Evolutionary conservation across 495 filamentous ascomycete genomes (phyloP).

Genomic region (Aspergillus conjunctus): DNA sequence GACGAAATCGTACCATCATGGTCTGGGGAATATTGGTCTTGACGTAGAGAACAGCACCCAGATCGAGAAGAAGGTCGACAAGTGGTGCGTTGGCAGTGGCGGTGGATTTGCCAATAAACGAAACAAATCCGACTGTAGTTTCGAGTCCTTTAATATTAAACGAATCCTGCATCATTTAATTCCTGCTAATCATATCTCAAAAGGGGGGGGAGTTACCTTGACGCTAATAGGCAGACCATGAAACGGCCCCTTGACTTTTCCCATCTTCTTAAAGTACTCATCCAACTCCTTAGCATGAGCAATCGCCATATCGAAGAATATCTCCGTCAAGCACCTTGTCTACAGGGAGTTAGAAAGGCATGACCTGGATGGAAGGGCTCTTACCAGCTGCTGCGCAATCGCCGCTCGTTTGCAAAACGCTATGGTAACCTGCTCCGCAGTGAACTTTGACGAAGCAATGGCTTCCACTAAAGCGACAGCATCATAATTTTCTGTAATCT

Average conservation of each 20-base stretch:
- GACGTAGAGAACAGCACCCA: slow-evolving; percentile 55
- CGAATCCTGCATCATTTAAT: not conserved
- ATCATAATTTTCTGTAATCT: slow-evolving; percentile 54
- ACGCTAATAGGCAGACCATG: slow-evolving; percentile 65
- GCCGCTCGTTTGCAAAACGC: slow-evolving; percentile 54
- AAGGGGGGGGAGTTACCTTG: slow-evolving; percentile 48
- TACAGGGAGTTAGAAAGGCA: slow-evolving; percentile 4
- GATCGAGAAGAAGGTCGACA: slow-evolving; percentile 30
- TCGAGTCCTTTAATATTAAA: slow-evolving; percentile 54
- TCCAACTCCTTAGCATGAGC: slow-evolving; percentile 48
- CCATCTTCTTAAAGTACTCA: slow-evolving; percentile 28
- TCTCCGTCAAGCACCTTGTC: slow-evolving; percentile 46
- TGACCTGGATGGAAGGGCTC: not conserved
- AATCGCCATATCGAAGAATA: slow-evolving; percentile 39
- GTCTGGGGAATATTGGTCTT: slow-evolving; percentile 62
- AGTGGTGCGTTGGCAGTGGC: slow-evolving; percentile 43
- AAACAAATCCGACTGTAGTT: slow-evolving; percentile 34
- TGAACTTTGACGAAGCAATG: slow-evolving; percentile 32
- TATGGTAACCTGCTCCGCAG: slow-evolving; percentile 45
- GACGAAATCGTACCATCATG: slow-evolving; percentile 35
- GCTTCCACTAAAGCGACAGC: slow-evolving; percentile 44
- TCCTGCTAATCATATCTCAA: not conserved
- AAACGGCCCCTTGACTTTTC: slow-evolving; percentile 55
- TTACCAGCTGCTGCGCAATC: slow-evolving; percentile 36
- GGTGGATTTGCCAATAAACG: slow-evolving; percentile 54